These are phyloP conservation scores for Phytophthora hibernalis DNA, from an alignment of 352 stramenopile genomes.

Conservation along the genomic window DNA sequence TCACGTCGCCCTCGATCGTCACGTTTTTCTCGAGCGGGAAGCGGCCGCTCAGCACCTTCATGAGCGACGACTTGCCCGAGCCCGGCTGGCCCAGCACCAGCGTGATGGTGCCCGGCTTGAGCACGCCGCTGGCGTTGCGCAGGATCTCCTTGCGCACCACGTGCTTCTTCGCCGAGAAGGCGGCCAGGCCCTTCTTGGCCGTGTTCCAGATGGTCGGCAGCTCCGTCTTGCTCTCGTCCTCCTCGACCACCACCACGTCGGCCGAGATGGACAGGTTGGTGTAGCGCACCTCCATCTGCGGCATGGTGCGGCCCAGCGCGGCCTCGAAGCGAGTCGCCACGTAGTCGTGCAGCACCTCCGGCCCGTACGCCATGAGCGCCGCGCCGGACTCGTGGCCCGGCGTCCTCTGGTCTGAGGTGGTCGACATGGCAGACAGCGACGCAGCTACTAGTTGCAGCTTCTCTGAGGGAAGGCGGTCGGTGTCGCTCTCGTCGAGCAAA, in stretches of 20 bases:
- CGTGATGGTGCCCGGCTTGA: constrained; percentile 49
- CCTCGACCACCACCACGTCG: constrained; percentile 32
- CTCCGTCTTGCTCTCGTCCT: too few relatives aligned
- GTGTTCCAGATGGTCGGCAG: constrained; percentile 58
- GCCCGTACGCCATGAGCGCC: constrained; percentile 44
- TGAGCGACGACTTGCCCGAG: constrained; percentile 36
- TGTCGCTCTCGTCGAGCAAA: constrained; percentile 27
- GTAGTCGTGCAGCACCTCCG: constrained; percentile 46
- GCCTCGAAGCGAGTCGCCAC: constrained; percentile 39
- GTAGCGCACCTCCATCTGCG: constrained; percentile 53
- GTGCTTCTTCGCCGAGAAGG: constrained; percentile 8
- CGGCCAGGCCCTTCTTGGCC: constrained; percentile 43
- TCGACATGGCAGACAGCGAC: constrained; percentile 11
- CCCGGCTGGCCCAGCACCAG: constrained; percentile 34
- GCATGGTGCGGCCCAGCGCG: constrained; percentile 48
- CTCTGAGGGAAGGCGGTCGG: constrained; percentile 9
- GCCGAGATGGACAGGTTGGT: constrained; percentile 32
- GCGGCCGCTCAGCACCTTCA: constrained; percentile 42
- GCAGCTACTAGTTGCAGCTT: neutral
- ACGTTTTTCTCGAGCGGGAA: constrained; percentile 54
- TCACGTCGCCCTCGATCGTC: constrained; percentile 44
- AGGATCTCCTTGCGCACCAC: too few relatives aligned
- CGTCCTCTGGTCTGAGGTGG: constrained; percentile 20
- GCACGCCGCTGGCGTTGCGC: constrained; percentile 45
- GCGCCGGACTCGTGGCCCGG: constrained; percentile 33